Base-by-base conservation (phyloP, 2,329 filamentous ascomycete species). In the Ophiocordyceps unilateralis region DNA sequence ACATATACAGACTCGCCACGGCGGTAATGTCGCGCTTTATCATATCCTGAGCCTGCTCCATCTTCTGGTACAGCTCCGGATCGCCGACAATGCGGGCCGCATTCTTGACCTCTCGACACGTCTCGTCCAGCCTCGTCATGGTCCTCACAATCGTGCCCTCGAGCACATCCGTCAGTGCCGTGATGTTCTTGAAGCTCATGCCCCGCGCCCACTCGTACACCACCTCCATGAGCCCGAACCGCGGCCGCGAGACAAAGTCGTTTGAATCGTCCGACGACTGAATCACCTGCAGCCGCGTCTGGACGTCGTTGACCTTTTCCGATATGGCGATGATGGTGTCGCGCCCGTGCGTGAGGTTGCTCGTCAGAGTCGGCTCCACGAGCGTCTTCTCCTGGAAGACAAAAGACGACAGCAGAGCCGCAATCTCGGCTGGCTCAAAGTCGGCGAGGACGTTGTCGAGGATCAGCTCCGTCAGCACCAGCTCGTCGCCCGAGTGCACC, bases 101-200 rank as follows among this genome's bases (percentile, higher is more conserved):
- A 58, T 94, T 96, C 71, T 94, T 95, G 44, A 96, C 91, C 63
- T 98, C 91, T 40, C 91, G 73, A 58, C 91, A 98, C 9, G 87
- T 94, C 70, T 98, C 91, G 55, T 98, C 91, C 45, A 98, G 67
- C 22, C 91, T 69, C 37, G 87, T 93, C 52, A 98, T 96, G 2
- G 91, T 89, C 42, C 91, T 71, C 40, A 98, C 91, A 63, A 98
- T 96, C 0, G 91, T 96, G 1, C 91, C 91, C 62, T 98, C 91
- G 54, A 96, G 77, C 45, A 98, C 88, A 59, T 96, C 89, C 8
- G 91, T 98, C 56, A 98, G 65, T 50, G 89, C 83, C 0, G 89
- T 96, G 51, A 98, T 98, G 50, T 91, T 89, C 63, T 93, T 93
- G 70, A 98, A 98, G 42, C 84, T 89, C 86, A 96, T 96, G 22